These are phyloP conservation scores for Trichosporon coremiiforme DNA, from an alignment of 1,284 basidiomycete genomes.

Conservation along the genomic window DNA sequence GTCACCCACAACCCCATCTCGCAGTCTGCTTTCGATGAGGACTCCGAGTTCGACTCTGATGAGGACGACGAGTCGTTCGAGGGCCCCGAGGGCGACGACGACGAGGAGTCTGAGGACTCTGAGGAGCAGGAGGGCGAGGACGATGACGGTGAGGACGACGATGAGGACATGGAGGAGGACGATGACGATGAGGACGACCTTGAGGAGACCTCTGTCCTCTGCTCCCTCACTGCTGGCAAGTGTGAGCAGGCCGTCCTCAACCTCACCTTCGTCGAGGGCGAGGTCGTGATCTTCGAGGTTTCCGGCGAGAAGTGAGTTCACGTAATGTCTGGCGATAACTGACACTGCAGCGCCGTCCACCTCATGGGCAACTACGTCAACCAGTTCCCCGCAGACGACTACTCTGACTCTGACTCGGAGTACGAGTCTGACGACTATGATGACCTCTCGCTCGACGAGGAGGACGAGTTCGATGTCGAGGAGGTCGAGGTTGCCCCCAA, in stretches of 20 bases:
- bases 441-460: conserved; percentile 56
- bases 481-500: conserved; percentile 41
- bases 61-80: conserved; percentile 55
- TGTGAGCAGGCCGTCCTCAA: conserved; percentile 78
- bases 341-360: conserved; percentile 69
- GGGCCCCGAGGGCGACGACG: conserved; percentile 45
- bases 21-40: conserved; percentile 57
- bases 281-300: conserved; percentile 70
- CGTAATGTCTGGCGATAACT: conserved; percentile 17
- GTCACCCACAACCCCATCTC: conserved; percentile 64
- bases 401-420: conserved; percentile 57
- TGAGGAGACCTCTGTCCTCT: conserved; percentile 59
- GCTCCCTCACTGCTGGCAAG: conserved; percentile 59
- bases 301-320: conserved; percentile 74
- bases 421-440: conserved; percentile 60
- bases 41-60: conserved; percentile 57
- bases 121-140: conserved; percentile 58
- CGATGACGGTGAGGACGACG: conserved; percentile 52
- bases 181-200: conserved; percentile 47
- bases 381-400: conserved; percentile 54
- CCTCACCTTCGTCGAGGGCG: conserved; percentile 73
- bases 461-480: conserved; percentile 62
- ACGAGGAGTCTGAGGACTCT: conserved; percentile 58
- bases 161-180: conserved; percentile 58
- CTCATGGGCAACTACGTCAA: conserved; percentile 86